Evolutionary conservation across 768 basidiomycete genomes (phyloP), one percentile per base, ranked within the genome.

Genomic region (Russula dissimulans): DNA sequence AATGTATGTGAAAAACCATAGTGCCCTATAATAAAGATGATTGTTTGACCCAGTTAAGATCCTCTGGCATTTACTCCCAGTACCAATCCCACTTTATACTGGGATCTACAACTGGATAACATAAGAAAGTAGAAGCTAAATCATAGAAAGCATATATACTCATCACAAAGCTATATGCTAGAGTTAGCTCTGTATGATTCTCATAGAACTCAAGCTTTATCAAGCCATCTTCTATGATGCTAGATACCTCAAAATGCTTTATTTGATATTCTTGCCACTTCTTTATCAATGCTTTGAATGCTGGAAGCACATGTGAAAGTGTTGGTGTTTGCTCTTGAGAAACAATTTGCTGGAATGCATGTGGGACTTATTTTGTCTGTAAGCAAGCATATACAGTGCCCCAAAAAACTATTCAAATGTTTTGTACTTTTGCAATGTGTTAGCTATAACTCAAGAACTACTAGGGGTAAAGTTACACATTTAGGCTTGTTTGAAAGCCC

Each of bases 311-410:
- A 11, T 57, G 9, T 3, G 26, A 47, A 5, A 57, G 34, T 5
- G 31, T 53, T 7, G 56, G 60, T 17, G 47, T 61, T 14, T 51
- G 43, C 49, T 61, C 54, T 2, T 2, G 7, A 3, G 43, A 61
- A 9, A 61, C 26, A 2, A 11, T n/a, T 15, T 61, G 60, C 4
- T 61, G 49, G 18, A 61, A 55, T 9, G 47, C 31, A 42, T 61
- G 60, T 14, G 60, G 60, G 15, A 61, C 26, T 29, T 57, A 5
- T 26, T 26, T 26, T 26, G 22, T 26, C 22, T 26, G 22, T 26
- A 26, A 26, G 22, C 22, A 26, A 26, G 22, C 22, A 26, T 26
- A 26, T n/a, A n/a, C n/a, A n/a, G n/a, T n/a, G n/a, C n/a, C n/a
- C n/a, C n/a, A n/a, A n/a, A n/a, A n/a, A n/a, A n/a, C n/a, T n/a